phyloP scores from a whole-genome alignment of 2,329 filamentous ascomycete genomes.

The Diaporthe citri region DNA sequence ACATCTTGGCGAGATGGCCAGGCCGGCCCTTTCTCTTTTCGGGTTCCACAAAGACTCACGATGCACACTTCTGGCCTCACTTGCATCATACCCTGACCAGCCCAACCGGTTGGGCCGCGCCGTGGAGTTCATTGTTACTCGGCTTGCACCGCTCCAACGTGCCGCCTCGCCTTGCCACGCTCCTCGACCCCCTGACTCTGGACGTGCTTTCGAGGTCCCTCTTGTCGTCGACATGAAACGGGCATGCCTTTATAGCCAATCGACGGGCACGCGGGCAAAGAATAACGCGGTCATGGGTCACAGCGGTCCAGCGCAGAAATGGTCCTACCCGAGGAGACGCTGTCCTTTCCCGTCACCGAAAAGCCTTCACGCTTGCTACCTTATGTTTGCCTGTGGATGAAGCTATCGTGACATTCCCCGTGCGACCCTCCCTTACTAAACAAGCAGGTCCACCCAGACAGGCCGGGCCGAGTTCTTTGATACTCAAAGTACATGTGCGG shows the following conservation, averaged over 20 bases:
- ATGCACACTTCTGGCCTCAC: conserved; percentile 37
- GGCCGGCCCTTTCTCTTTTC: conserved; percentile 31
- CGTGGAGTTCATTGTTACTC: background rate
- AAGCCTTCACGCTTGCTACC: background rate
- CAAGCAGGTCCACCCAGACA: background rate
- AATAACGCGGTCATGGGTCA: background rate
- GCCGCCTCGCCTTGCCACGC: conserved; percentile 2
- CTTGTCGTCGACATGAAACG: background rate
- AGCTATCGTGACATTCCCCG: conserved; percentile 33
- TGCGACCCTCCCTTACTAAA: conserved; percentile 27
- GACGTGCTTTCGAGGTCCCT: background rate
- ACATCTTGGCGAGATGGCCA: conserved; percentile 32
- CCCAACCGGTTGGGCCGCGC: conserved; percentile 1
- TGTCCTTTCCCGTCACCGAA: background rate
- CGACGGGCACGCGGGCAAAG: background rate
- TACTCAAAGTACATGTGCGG: background rate
- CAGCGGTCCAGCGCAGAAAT: background rate
- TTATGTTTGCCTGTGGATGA: conserved; percentile 16
- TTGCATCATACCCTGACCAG: conserved; percentile 36
- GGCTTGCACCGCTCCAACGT: conserved; percentile 12
- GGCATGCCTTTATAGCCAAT: conserved; percentile 1
- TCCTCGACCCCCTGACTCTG: background rate
- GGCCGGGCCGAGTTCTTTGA: background rate
- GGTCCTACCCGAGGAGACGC: conserved; percentile 5
- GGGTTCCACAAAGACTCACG: conserved; percentile 30